phyloP scores from a whole-genome alignment of 1,139 yeast species.

The Geotrichum fermentans region DNA sequence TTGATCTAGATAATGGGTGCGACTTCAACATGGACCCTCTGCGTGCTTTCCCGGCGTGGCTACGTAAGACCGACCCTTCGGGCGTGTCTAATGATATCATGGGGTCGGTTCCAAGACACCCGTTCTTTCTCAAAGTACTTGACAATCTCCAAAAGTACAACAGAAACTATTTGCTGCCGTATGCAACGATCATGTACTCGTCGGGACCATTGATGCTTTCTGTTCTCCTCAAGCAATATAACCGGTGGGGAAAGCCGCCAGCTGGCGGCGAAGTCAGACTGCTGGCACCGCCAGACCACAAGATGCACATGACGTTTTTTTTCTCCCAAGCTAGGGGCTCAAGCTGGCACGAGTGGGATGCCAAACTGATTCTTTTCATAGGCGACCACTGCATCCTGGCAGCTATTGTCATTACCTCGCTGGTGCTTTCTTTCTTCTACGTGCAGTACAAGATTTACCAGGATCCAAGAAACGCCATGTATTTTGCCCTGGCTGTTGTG shows the following conservation, averaged over 20 bases:
- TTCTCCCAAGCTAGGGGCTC: constrained; percentile 73
- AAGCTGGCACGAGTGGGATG: constrained; percentile 86
- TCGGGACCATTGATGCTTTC: constrained; percentile 88
- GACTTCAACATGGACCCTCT: constrained; percentile 71
- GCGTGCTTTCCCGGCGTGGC: constrained; percentile 76
- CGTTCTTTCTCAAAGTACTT: constrained; percentile 70
- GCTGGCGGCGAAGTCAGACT: constrained; percentile 43
- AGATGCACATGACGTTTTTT: constrained; percentile 37
- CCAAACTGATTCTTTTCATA: constrained; percentile 62
- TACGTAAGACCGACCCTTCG: constrained; percentile 79
- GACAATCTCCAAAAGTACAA: constrained; percentile 55
- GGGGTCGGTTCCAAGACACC: constrained; percentile 85
- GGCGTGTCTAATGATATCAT: constrained; percentile 90
- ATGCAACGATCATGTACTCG: constrained; percentile 85
- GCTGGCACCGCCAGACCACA: constrained; percentile 61
- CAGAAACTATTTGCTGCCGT: constrained; percentile 50
- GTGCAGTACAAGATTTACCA: constrained; percentile 57
- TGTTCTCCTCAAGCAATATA: constrained; percentile 79
- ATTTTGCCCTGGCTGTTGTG: background rate
- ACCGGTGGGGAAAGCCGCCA: constrained; percentile 32
- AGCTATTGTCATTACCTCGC: constrained; percentile 58
- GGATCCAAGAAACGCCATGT: background rate
- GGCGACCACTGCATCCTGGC: constrained; percentile 67
- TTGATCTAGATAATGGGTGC: constrained; percentile 88
- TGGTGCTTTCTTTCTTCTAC: constrained; percentile 53